These are phyloP conservation scores for Corynascus novoguineensis DNA, from an alignment of 495 filamentous ascomycete genomes.

Conservation along the genomic window DNA sequence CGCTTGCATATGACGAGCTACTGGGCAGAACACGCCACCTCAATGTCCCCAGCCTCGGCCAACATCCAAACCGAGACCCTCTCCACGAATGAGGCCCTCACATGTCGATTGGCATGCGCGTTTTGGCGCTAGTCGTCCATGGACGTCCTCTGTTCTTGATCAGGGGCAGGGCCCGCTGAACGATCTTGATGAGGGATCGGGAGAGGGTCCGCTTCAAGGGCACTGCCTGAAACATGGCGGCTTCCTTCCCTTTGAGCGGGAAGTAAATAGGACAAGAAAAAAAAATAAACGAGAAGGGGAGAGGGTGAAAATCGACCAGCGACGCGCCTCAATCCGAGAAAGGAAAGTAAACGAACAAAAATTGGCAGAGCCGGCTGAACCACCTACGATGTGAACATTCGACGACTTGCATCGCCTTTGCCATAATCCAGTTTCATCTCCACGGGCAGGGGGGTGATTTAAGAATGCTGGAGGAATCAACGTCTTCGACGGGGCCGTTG, in stretches of 20 bases:
- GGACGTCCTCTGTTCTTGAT: conserved; percentile 18
- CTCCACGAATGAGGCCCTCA: neutral
- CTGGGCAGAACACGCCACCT: neutral
- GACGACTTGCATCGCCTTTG: conserved; percentile 5
- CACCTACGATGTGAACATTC: conserved; percentile 1
- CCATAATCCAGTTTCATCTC: neutral
- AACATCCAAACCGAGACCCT: no score
- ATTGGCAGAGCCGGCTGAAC: conserved; percentile 14
- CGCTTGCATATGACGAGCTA: no score
- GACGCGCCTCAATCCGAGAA: conserved; percentile 5
- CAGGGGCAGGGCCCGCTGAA: conserved; percentile 17
- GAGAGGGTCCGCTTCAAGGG: conserved; percentile 19
- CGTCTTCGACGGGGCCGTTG: neutral
- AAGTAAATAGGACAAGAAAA: neutral
- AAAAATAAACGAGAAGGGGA: neutral
- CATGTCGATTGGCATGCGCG: conserved; percentile 16
- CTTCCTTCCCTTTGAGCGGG: neutral
- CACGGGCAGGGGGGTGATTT: neutral
- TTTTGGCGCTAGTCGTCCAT: conserved; percentile 22
- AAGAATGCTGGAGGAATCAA: neutral
- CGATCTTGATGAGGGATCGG: conserved; percentile 17
- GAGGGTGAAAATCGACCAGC: conserved; percentile 8
- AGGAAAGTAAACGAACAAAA: conserved; percentile 1
- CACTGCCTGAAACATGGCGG: neutral
- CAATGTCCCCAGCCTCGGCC: no score